phyloP scores from a whole-genome alignment of 208 protist species.

The Tetramitus jugosus region DNA sequence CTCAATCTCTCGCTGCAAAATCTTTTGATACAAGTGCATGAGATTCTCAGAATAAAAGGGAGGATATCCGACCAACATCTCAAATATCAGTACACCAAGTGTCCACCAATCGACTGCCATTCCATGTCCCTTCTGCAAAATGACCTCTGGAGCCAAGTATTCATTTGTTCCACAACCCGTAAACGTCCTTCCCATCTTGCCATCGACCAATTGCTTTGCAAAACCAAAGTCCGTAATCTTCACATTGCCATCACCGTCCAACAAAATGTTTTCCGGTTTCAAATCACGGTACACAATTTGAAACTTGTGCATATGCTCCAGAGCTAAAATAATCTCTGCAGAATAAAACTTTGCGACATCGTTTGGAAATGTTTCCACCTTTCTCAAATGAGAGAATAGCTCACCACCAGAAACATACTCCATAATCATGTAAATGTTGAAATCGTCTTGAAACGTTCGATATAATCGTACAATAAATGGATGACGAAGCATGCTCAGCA shows the following conservation, averaged over 20 bases:
- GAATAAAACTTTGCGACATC: background rate
- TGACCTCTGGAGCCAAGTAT: conserved; percentile 86
- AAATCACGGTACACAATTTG: conserved; percentile 61
- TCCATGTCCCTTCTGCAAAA: conserved; percentile 27
- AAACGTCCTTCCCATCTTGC: conserved; percentile 63
- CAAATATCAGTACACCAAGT: conserved; percentile 32
- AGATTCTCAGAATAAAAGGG: conserved; percentile 21
- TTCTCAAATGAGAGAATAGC: background rate
- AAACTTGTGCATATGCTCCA: background rate
- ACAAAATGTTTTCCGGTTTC: conserved; percentile 77
- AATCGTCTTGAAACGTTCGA: conserved; percentile 42
- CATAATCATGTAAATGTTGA: conserved; percentile 60
- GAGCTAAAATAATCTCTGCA: background rate
- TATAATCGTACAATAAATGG: conserved; percentile 63
- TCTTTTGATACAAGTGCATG: conserved; percentile 4
- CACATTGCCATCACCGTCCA: conserved; percentile 63
- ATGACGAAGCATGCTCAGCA: conserved; percentile 49
- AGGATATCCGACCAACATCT: conserved; percentile 32
- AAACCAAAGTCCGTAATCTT: conserved; percentile 91
- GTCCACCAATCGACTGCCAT: conserved; percentile 31
- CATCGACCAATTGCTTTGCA: conserved; percentile 79
- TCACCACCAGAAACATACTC: background rate
- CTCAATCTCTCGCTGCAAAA: background rate
- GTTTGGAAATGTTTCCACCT: background rate
- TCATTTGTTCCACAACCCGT: conserved; percentile 77